Evolutionary conservation across 2,329 filamentous ascomycete genomes (phyloP), one percentile per base, ranked within the genome.

Genomic region (Ophiostoma sp.): DNA sequence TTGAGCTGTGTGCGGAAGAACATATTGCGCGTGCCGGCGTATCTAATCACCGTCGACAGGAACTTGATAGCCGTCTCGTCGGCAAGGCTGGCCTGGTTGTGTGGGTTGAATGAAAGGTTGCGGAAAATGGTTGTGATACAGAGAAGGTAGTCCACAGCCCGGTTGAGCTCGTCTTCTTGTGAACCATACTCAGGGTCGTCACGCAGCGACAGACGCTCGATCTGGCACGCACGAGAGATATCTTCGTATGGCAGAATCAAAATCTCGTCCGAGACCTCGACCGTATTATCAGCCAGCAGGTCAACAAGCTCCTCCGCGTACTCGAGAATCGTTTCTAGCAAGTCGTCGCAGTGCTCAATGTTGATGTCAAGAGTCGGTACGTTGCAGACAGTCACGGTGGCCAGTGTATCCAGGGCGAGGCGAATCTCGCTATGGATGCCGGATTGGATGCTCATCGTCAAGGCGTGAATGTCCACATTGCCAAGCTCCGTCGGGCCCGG

Each of bases 71-170:
- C 89, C 6, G 86, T 81, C 68, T 93, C 86, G 69, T 93, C 90
- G 0, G 92, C 91, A 13, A 99, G 85, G 0, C 89, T 81, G 4
- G 79, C 79, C 74, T 95, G 92, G 74, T 97, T 98, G 36, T 80
- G 77, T 80, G 86, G 90, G 77, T 85, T 85, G 78, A 97, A 97
- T 0, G 95, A 98, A 20, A 97, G 85, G 75, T 99, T 99, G 71
- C 95, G 90, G 66, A 99, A 81, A 70, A 97, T 94, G 0, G 93
- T 96, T 1, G 93, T 96, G 73, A 98, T 90, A 76, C 93, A 96
- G 70, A 98, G 89, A 67, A 99, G 80, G 71, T 90, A 88, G 75
- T 97, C 94, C 4, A 94, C 93, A 2, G 94, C 91, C 67, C 91
- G 88, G 76, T 97, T 92, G 2, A 97, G 85, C 68, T 94, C 88